Conservation (phyloP, 441 rosid genomes). For the Macaranga tanarius region DNA sequence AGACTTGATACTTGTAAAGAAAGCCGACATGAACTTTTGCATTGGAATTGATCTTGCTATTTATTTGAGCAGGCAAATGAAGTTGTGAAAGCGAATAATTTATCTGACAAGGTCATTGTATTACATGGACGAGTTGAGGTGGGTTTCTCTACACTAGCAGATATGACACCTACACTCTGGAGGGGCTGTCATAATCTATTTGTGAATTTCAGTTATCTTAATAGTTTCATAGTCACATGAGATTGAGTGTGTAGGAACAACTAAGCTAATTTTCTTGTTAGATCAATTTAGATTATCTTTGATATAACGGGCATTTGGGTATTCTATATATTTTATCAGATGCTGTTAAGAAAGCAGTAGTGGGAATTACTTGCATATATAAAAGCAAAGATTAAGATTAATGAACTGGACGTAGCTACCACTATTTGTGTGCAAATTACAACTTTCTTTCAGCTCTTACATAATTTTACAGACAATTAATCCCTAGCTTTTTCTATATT, state of each 20-base stretch:
- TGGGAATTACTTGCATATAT: not conserved
- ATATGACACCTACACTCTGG: conserved; percentile 14
- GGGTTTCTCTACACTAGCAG: conserved; percentile 25
- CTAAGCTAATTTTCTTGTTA: conserved; percentile 1
- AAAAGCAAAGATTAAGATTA: not conserved
- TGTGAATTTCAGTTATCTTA: conserved; percentile 3
- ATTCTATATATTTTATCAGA: not conserved
- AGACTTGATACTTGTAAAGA: not conserved
- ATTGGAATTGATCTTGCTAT: conserved; percentile 20
- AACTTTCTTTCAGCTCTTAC: not conserved
- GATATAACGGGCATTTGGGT: not conserved
- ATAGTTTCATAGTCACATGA: not conserved
- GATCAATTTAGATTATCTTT: not conserved
- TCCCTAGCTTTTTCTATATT: not conserved
- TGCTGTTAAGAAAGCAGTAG: not conserved
- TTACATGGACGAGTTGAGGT: conserved; percentile 98
- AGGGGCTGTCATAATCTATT: conserved; percentile 2
- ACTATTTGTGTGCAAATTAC: not conserved
- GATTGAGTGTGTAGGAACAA: not conserved
- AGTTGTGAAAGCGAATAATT: conserved; percentile 92
- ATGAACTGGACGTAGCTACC: not conserved
- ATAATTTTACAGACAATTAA: not conserved
- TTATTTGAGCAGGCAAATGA: conserved; percentile 71
- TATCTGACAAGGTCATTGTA: conserved; percentile 77
- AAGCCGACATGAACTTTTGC: not conserved